phyloP scores from a whole-genome alignment of 1,284 basidiomycete species.

The Heterobasidion annosum region DNA sequence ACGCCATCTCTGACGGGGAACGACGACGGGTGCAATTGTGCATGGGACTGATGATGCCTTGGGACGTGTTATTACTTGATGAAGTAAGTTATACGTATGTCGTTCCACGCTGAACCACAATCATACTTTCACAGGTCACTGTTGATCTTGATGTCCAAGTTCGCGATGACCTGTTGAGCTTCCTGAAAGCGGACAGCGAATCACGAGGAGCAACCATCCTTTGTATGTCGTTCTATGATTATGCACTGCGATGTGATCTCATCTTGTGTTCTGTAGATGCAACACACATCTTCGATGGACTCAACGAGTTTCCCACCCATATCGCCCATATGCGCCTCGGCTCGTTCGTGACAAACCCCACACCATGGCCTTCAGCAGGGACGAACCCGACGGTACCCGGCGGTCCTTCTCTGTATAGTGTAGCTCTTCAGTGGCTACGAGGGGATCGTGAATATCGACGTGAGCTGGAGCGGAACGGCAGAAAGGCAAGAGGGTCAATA shows the following conservation, averaged over 20 bases:
- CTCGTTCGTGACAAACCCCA: conserved; percentile 54
- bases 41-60: conserved; percentile 94
- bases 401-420: conserved; percentile 50
- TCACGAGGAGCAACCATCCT: conserved; percentile 82
- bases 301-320: conserved; percentile 83
- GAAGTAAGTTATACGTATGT: conserved; percentile 46
- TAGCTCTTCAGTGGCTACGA: conserved; percentile 80
- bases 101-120: not conserved
- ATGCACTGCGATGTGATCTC: conserved; percentile 2
- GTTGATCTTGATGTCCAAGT: conserved; percentile 99
- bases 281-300: conserved; percentile 92
- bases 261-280: conserved; percentile 49
- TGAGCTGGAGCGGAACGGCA: conserved; percentile 48
- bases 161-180: conserved; percentile 82
- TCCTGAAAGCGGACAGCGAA: conserved; percentile 81
- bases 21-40: conserved; percentile 90
- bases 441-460: conserved; percentile 67
- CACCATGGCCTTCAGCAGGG: conserved; percentile 51
- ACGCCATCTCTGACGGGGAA: conserved; percentile 93
- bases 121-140: conserved; percentile 57
- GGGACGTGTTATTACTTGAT: conserved; percentile 90
- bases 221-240: conserved; percentile 41
- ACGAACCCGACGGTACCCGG: conserved; percentile 5
- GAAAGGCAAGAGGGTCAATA: conserved; percentile 65
- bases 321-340: conserved; percentile 86